phyloP scores from a whole-genome alignment of 2,329 filamentous ascomycete genomes.

The Byssochlamys sp. region DNA sequence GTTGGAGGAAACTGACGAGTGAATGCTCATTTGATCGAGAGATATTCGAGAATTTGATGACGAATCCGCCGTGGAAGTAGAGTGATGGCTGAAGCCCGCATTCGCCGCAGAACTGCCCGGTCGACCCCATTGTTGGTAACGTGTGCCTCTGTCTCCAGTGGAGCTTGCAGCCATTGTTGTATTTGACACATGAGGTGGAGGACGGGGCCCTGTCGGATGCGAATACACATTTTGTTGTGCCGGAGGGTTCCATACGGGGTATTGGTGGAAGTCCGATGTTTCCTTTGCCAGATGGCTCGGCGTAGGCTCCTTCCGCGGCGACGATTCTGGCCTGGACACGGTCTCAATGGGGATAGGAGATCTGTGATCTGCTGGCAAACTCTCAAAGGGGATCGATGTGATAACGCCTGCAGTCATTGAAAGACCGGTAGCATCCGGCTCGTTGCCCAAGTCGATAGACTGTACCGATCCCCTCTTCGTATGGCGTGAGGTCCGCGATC shows the following conservation, averaged over 20 bases:
- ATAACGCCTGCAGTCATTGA: slow-evolving; percentile 73
- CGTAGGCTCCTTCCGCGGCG: slow-evolving; percentile 58
- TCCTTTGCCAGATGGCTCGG: slow-evolving; percentile 76
- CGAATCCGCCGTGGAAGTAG: slow-evolving; percentile 48
- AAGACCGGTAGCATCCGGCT: slow-evolving; percentile 51
- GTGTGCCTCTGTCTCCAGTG: slow-evolving; percentile 58
- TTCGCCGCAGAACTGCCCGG: slow-evolving; percentile 48
- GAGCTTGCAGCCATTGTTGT: slow-evolving; percentile 62
- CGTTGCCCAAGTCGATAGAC: slow-evolving; percentile 60
- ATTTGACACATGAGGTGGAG: slow-evolving; percentile 45
- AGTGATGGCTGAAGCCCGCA: slow-evolving; percentile 45
- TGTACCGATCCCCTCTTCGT: slow-evolving; percentile 60
- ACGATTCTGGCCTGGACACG: slow-evolving; percentile 55
- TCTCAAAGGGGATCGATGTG: slow-evolving; percentile 80
- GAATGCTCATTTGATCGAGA: slow-evolving; percentile 56
- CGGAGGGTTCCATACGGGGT: slow-evolving; percentile 60
- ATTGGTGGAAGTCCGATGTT: slow-evolving; percentile 76
- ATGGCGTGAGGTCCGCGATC: slow-evolving; percentile 65
- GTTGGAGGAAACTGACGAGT: slow-evolving; percentile 51
- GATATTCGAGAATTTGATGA: slow-evolving; percentile 48
- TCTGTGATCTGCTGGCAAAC: slow-evolving; percentile 53
- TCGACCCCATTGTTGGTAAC: slow-evolving; percentile 68
- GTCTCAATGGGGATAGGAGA: slow-evolving; percentile 66
- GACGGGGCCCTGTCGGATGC: slow-evolving; percentile 53
- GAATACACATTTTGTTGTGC: slow-evolving; percentile 41